Base-by-base conservation (phyloP, 1,284 basidiomycete species). In the Sporisorium reilianum region DNA sequence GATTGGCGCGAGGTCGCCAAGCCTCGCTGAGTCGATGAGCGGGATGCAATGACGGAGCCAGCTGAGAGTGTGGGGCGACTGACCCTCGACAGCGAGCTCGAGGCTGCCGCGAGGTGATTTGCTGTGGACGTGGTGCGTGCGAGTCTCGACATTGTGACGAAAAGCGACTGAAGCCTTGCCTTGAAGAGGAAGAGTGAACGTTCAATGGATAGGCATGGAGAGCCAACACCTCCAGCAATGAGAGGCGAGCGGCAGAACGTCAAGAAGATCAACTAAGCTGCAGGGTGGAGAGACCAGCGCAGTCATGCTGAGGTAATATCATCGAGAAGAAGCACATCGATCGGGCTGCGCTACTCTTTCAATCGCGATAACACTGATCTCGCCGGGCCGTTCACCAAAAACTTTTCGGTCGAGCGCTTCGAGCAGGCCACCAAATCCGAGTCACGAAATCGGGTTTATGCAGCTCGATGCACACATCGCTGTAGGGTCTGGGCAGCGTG, bases 231-330 rank as follows among this genome's bases (percentile, higher is more conserved):
- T n/a, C n/a, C n/a, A n/a, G 5, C 22, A 12, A 41, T 10, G 38
- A 41, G 38, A 30, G n/a, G 20, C n/a, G 22, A 40, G 34, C 22
- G 20, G 50, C 30, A 20, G n/a, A 23, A 22, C 10, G 22, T 32
- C 30, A 45, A 52, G 38, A 45, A 55, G 30, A 34, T 45, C 44
- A 45, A 8, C 11, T 28, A 46, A 46, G 26, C 26, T 30, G 14
- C 3, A 25, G 32, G 30, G 53, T 66, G 64, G 57, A 60, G 64
- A 51, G 32, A 28, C 54, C 16, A 10, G 2, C 26, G 2, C 12
- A 45, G 64, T 67, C 64, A 67, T 67, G 64, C 64, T 61, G 34
- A 67, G 10, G 30, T 61, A 46, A 53, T 52, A 16, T n/a, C n/a
- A n/a, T n/a, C n/a, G n/a, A n/a, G n/a, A n/a, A n/a, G n/a, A n/a